Conservation (phyloP, 306 rosid genomes). For the Acmispon strigosus region DNA sequence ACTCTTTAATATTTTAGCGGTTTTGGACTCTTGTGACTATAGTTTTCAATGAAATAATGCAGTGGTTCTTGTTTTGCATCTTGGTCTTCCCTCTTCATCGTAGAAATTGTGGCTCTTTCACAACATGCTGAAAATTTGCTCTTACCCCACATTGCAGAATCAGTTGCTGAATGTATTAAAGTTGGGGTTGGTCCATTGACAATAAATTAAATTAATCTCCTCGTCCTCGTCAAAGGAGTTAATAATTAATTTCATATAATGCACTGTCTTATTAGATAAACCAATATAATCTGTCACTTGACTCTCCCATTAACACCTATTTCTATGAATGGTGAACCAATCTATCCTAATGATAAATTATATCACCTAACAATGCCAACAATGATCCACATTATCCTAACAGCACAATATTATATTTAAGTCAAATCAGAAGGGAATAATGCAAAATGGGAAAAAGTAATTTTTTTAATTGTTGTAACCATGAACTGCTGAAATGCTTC, state of each 20-base stretch:
- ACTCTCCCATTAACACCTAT: not conserved
- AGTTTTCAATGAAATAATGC: not conserved
- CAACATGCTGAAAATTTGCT: not conserved
- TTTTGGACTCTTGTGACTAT: not conserved
- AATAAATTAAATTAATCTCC: not conserved
- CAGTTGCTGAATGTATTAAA: not conserved
- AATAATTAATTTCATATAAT: not conserved
- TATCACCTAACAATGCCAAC: not conserved
- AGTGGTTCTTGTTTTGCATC: not conserved
- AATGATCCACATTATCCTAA: not conserved
- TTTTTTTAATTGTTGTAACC: not conserved
- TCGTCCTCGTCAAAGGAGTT: conserved; percentile 1
- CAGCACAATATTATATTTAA: not conserved
- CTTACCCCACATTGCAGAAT: not conserved
- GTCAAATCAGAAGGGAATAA: not conserved
- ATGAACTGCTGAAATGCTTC: not conserved
- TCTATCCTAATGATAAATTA: not conserved
- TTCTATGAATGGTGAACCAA: not conserved
- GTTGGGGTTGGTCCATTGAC: not conserved
- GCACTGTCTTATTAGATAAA: not conserved
- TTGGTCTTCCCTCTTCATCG: not conserved
- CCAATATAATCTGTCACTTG: not conserved
- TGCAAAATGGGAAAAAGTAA: not conserved
- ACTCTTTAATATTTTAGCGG: not conserved
- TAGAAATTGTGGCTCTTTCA: not conserved